Conservation (phyloP, 192 early-diverging fungal genomes). For the Paraglomus brasilianum region DNA sequence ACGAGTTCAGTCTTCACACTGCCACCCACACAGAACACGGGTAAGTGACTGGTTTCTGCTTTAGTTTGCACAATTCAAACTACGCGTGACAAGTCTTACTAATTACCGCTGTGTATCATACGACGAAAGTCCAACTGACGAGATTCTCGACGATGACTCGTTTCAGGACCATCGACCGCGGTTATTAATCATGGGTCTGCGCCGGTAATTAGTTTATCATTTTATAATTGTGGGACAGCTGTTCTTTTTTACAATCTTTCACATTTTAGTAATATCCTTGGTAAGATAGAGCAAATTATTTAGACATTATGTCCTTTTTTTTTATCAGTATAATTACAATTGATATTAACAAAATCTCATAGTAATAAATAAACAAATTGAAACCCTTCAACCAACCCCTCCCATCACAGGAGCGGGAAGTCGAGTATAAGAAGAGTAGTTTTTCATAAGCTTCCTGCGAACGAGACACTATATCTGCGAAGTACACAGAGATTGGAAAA, state of each 20-base stretch:
- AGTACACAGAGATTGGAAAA: constrained; percentile 72
- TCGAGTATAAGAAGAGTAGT: constrained; percentile 83
- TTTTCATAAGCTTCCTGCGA: constrained; percentile 85
- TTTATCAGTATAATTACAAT: too few relatives aligned
- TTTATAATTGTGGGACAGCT: neutral
- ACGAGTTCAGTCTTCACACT: constrained; percentile 29
- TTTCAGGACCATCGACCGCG: constrained; percentile 38
- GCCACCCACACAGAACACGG: neutral
- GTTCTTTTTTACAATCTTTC: neutral
- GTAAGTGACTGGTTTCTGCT: neutral
- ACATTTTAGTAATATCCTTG: too few relatives aligned
- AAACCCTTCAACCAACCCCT: neutral
- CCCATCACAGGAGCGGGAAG: constrained; percentile 71
- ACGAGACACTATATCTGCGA: constrained; percentile 84
- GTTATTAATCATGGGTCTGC: constrained; percentile 49
- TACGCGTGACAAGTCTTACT: neutral
- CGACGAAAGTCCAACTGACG: neutral
- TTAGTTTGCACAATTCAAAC: neutral
- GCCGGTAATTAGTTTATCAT: constrained; percentile 34
- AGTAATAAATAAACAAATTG: neutral
- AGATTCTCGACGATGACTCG: constrained; percentile 4
- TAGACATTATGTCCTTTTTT: too few relatives aligned
- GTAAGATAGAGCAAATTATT: too few relatives aligned
- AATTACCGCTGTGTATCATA: too few relatives aligned
- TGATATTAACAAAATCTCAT: too few relatives aligned